phyloP scores from a whole-genome alignment of 2,329 filamentous ascomycete genomes.

The Apiospora malaysiana region DNA sequence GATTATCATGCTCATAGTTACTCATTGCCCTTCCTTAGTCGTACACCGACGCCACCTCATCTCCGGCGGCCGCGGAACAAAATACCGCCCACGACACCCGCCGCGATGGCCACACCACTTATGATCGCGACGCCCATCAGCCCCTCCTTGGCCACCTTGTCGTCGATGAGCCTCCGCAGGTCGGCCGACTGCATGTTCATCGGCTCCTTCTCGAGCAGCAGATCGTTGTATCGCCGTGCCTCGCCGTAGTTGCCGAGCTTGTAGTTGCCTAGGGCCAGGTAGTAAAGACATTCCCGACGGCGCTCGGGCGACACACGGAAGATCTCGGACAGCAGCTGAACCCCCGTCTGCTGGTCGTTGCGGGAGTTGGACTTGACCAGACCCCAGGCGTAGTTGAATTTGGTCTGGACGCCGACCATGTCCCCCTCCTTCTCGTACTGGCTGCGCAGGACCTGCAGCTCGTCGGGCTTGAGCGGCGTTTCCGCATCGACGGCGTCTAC shows the following conservation, averaged over 20 bases:
- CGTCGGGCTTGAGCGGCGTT: conserved; percentile 90
- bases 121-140: conserved; percentile 94
- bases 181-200: conserved; percentile 90
- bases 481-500: conserved; percentile 96
- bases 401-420: conserved; percentile 95
- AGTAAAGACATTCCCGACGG: conserved; percentile 96
- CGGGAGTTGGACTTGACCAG: conserved; percentile 91
- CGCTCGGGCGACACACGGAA: conserved; percentile 93
- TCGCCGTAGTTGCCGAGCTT: conserved; percentile 98
- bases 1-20: conserved; percentile 11
- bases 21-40: conserved; percentile 4
- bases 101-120: conserved; percentile 88
- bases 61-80: conserved; percentile 73
- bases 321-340: conserved; percentile 93
- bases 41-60: conserved; percentile 35
- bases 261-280: conserved; percentile 95
- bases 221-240: conserved; percentile 91
- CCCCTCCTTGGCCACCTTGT: conserved; percentile 94
- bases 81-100: conserved; percentile 89
- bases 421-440: conserved; percentile 98
- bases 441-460: conserved; percentile 88
- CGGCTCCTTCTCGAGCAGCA: conserved; percentile 88
- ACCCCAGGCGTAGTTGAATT: conserved; percentile 99
- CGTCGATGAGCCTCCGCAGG: conserved; percentile 86
- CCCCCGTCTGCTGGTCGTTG: conserved; percentile 89